Evolutionary conservation across 2,329 filamentous ascomycete genomes (phyloP), one percentile per base, ranked within the genome.

Genomic region (Exophiala sp.): DNA sequence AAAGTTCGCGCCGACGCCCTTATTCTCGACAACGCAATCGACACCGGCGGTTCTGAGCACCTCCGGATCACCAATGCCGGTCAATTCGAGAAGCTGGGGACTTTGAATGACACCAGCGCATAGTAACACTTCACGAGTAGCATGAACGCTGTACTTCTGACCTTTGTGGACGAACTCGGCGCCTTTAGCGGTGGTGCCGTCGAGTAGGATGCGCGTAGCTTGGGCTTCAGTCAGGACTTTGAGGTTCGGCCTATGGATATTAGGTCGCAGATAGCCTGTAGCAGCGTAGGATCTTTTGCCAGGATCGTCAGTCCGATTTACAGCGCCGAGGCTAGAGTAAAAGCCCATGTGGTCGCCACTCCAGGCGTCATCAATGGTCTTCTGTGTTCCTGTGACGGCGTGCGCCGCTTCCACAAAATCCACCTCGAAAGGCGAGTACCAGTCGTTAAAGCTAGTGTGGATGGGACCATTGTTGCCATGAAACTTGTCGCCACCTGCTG

Each of bases 71-170:
- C 84, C 83, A 20, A 87, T 74, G 0, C 83, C 83, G 0, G 82
- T 85, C 1, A 84, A 71, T 59, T 86, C 83, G 12, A 80, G 75
- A 14, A 82, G 71, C 66, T 78, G 80, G 2, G 77, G 84, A 12
- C 78, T 82, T 62, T 78, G 77, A 39, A 80, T 70, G 16, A 77
- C 76, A 0, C 84, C 84, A 0, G 81, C 81, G 2, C 77, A 78
- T 3, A 87, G 67, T 34, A 87, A 74, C 10, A 86, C 75, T 59
- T 86, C 83, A 42, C 66, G 63, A 10, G 53, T 65, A 56, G 63
- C 69, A 3, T 58, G 70, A 5, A 72, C 65, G 12, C 65, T 63
- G 47, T 71, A 68, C 3, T 66, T 65, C 5, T 66, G 60, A 1
- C 74, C 73, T 5, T 66, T 64, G 24, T 69, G 65, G 1, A 63